Percentiles rank a stretch among this genome's conserved stretches.
Evolutionary conservation across 1,139 yeast species (phyloP).

Genomic region (Candida tropicalis): DNA sequence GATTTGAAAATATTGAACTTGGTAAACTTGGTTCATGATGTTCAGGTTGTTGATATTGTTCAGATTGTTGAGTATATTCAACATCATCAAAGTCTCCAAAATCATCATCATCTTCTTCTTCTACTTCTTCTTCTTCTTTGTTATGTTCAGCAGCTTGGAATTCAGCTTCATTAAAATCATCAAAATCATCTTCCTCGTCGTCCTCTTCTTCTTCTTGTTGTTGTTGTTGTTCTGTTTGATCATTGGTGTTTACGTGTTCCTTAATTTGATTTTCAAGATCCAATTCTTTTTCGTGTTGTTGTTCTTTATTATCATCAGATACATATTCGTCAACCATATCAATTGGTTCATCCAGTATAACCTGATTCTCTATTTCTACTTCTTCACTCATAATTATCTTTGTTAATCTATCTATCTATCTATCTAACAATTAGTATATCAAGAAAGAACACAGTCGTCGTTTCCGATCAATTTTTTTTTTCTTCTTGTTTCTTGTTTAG

Average conservation of each 20-base stretch:
- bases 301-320: conserved; percentile 6
- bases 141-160: conserved; percentile 2
- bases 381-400: too few species aligned
- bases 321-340: not conserved
- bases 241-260: conserved; percentile 3
- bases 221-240: conserved; percentile 7
- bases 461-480: not conserved
- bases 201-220: conserved; percentile 6
- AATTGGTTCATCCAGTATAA: not conserved
- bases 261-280: conserved; percentile 1
- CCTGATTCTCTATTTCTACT: not conserved
- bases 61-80: conserved; percentile 3
- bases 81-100: conserved; percentile 17
- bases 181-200: conserved; percentile 13
- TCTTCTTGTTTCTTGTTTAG: not conserved
- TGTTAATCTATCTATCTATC: too few species aligned
- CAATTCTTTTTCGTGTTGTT: conserved; percentile 5
- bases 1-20: conserved; percentile 1
- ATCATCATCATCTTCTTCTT: conserved; percentile 5
- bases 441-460: too few species aligned
- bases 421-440: too few species aligned
- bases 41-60: not conserved
- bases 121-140: not conserved
- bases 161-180: conserved; percentile 13
- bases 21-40: not conserved